These are phyloP conservation scores for Candida pseudofarinosa DNA, from an alignment of 805 yeast genomes.

Conservation along the genomic window DNA sequence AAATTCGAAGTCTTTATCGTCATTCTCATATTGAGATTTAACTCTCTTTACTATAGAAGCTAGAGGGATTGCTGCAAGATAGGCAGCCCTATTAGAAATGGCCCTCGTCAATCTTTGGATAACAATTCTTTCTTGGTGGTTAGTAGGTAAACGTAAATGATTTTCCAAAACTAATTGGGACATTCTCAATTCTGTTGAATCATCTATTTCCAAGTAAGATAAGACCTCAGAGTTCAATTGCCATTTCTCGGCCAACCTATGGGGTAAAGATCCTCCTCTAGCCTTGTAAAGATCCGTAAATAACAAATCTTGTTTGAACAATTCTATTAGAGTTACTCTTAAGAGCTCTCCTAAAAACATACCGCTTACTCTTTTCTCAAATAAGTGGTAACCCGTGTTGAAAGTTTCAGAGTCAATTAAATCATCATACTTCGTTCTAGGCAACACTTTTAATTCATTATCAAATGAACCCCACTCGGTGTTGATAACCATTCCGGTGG, in stretches of 20 bases:
- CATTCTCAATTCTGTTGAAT: conserved; percentile 64
- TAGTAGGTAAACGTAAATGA: conserved; percentile 65
- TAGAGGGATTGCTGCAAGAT: conserved; percentile 80
- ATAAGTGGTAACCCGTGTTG: conserved; percentile 84
- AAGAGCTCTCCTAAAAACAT: conserved; percentile 91
- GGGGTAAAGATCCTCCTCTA: conserved; percentile 47
- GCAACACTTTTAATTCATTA: conserved; percentile 70
- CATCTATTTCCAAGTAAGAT: conserved; percentile 83
- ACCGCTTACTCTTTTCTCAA: conserved; percentile 89
- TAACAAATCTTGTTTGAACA: conserved; percentile 54
- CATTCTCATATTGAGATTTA: conserved; percentile 47
- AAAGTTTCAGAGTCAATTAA: conserved; percentile 69
- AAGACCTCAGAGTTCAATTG: conserved; percentile 77
- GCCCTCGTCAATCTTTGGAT: conserved; percentile 74
- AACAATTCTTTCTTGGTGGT: conserved; percentile 64
- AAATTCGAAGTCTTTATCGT: conserved; percentile 69
- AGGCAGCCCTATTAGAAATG: conserved; percentile 85
- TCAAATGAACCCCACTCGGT: conserved; percentile 99
- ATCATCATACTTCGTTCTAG: conserved; percentile 73
- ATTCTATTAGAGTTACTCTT: conserved; percentile 68
- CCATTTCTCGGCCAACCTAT: conserved; percentile 73
- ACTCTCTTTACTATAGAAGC: conserved; percentile 80
- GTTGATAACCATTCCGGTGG: conserved; percentile 78
- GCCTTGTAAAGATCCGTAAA: conserved; percentile 48
- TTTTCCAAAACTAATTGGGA: conserved; percentile 67